Evolutionary conservation across 768 basidiomycete species (phyloP), one percentile per base, ranked within the genome.

Genomic region (Boletus subcaerulescens): DNA sequence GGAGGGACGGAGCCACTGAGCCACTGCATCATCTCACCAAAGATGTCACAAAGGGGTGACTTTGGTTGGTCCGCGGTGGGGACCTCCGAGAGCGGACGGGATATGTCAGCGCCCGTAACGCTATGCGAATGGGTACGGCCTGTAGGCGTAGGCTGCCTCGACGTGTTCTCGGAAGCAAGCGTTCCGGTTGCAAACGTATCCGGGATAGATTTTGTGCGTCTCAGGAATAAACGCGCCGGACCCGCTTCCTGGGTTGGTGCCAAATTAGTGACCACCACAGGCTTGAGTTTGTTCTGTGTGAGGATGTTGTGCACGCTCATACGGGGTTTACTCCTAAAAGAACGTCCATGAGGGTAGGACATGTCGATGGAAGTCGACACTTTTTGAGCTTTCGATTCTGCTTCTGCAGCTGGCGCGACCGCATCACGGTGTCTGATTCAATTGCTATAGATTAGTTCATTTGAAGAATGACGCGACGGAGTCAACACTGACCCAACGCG

Each of bases 91-190:
- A 71, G 61, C 3, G 68, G 71, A 12, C 80, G 80, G 20, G 81
- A 79, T 43, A 82, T 73, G 54, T 91, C 87, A 13, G 80, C 83
- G 2, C 82, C 82, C 1, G 88, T 91, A 17, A 91, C 88, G 68
- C 87, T 90, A 59, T 89, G 85, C 4, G 89, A 89, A 62, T 91
- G 89, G 3, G 77, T 81, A 24, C 88, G 82, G 39, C 84, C 86
- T 1, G 73, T 68, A 5, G 70, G 60, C 0, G 68, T 61, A 20
- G 70, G 71, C 56, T 62, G 68, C 48, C 58, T 65, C 45, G 52
- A 72, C 36, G 58, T 59, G 22, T 61, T 65, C 73, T 55, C 71
- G 62, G 53, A 69, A 75, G 71, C 60, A 45, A 62, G 55, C 46
- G 56, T 55, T 54, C 64, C 39, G 15, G 61, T 53, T 36, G 58